A percentile compares a stretch with the other conserved stretches of the same genome.
These are phyloP conservation scores for Candida dajiaensis DNA, from an alignment of 805 yeast species.

Conservation along the genomic window DNA sequence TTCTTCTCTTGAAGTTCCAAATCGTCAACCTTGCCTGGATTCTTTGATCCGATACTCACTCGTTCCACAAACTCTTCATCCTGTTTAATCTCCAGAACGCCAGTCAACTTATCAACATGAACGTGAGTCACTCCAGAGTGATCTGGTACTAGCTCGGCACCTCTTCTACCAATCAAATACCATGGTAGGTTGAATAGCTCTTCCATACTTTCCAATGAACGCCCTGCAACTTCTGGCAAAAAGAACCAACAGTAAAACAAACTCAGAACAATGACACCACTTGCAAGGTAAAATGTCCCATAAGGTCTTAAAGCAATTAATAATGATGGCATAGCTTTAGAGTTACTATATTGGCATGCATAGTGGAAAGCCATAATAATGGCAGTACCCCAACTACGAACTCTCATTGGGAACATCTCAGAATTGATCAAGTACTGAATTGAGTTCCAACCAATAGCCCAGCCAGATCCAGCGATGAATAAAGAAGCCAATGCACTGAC, in stretches of 20 bases:
- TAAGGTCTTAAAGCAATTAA: slow-evolving; percentile 36
- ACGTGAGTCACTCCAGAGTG: slow-evolving; percentile 32
- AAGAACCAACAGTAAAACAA: slow-evolving; percentile 33
- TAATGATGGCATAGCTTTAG: slow-evolving; percentile 51
- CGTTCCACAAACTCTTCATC: slow-evolving; percentile 11
- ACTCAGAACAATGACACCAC: slow-evolving; percentile 36
- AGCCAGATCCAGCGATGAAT: slow-evolving; percentile 46
- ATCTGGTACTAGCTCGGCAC: slow-evolving; percentile 47
- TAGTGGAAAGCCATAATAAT: slow-evolving; percentile 50
- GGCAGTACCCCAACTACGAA: slow-evolving; percentile 44
- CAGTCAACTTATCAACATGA: slow-evolving; percentile 9
- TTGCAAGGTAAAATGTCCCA: slow-evolving; percentile 50
- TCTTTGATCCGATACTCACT: neutral
- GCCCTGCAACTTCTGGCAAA: slow-evolving; percentile 34
- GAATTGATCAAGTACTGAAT: slow-evolving; percentile 50
- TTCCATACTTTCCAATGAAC: slow-evolving; percentile 35
- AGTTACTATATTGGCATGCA: slow-evolving; percentile 51
- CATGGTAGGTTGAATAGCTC: slow-evolving; percentile 41
- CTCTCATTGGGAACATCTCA: slow-evolving; percentile 47
- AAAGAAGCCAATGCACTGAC: slow-evolving; percentile 45
- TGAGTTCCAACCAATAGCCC: slow-evolving; percentile 56
- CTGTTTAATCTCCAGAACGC: slow-evolving; percentile 10
- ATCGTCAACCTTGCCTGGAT: too few species aligned
- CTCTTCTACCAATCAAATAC: slow-evolving; percentile 52
- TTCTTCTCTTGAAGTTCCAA: too few species aligned